Evolutionary conservation across 148 eudicot genomes (phyloP).

Genomic region (Rhododendron molle): DNA sequence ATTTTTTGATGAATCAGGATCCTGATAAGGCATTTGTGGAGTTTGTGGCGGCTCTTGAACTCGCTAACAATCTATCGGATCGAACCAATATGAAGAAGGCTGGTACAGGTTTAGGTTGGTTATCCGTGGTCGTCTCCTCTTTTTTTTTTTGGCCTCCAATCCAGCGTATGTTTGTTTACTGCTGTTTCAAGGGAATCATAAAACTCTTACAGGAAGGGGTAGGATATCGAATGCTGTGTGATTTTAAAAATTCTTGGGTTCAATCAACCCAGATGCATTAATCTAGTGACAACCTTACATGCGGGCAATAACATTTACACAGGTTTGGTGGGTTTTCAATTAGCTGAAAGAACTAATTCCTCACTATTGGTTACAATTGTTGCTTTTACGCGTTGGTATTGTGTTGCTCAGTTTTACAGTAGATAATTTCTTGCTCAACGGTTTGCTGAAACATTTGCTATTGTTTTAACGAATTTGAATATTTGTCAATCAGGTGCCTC

Average conservation of each 20-base stretch:
- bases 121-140: background rate
- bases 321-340: background rate
- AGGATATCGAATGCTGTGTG: background rate
- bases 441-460: background rate
- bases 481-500: slow-evolving; percentile 66
- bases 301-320: background rate
- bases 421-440: slow-evolving; percentile 7
- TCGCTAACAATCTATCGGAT: slow-evolving; percentile 73
- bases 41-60: slow-evolving; percentile 68
- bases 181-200: background rate
- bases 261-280: background rate
- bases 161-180: background rate
- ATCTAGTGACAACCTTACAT: background rate
- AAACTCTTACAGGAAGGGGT: background rate
- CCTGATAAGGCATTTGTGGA: slow-evolving; percentile 69
- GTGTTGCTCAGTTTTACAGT: slow-evolving; percentile 19
- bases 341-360: background rate
- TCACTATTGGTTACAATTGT: background rate
- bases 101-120: slow-evolving; percentile 84
- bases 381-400: background rate
- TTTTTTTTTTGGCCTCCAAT: background rate
- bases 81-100: slow-evolving; percentile 86
- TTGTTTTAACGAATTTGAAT: slow-evolving; percentile 22
- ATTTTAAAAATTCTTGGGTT: background rate
- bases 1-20: slow-evolving; percentile 68